Evolutionary conservation across 495 filamentous ascomycete species (phyloP).

Genomic region (Lasiosphaeria hispida): DNA sequence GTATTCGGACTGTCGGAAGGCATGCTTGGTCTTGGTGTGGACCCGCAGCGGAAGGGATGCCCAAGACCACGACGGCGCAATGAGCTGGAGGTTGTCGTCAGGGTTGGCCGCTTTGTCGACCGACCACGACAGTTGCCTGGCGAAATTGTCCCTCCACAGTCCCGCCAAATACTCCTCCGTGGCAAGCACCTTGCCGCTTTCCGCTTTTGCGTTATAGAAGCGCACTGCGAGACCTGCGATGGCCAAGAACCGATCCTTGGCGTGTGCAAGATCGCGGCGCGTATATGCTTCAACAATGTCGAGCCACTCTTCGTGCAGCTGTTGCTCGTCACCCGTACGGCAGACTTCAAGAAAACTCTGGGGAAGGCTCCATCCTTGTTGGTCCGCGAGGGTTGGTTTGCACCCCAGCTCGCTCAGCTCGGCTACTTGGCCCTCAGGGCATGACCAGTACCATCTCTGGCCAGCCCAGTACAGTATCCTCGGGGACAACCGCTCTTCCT

Average conservation of each 20-base stretch:
- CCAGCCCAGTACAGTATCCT: conserved; percentile 32
- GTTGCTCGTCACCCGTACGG: conserved; percentile 22
- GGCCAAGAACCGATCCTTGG: conserved; percentile 31
- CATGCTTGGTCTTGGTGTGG: conserved; percentile 20
- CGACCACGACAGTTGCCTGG: conserved; percentile 30
- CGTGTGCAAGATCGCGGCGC: conserved; percentile 27
- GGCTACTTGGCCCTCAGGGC: conserved; percentile 23
- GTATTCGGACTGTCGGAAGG: conserved; percentile 20
- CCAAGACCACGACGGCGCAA: conserved; percentile 36
- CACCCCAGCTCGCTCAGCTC: conserved; percentile 19
- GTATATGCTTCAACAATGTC: conserved; percentile 35
- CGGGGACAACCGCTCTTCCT: conserved; percentile 34
- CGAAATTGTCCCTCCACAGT: conserved; percentile 30
- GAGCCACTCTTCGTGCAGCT: conserved; percentile 33
- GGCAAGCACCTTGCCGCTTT: conserved; percentile 13
- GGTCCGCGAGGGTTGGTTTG: not conserved
- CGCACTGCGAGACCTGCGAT: conserved; percentile 34
- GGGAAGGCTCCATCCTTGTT: conserved; percentile 20
- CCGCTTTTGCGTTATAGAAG: conserved; percentile 31
- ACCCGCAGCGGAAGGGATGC: conserved; percentile 27
- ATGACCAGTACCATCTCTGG: conserved; percentile 36
- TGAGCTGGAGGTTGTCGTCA: conserved; percentile 19
- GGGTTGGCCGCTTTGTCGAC: conserved; percentile 21
- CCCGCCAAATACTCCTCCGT: conserved; percentile 32
- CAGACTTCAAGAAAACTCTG: conserved; percentile 30